These are phyloP conservation scores for Irpex sp. DNA, from an alignment of 1,284 basidiomycete genomes.

Conservation along the genomic window DNA sequence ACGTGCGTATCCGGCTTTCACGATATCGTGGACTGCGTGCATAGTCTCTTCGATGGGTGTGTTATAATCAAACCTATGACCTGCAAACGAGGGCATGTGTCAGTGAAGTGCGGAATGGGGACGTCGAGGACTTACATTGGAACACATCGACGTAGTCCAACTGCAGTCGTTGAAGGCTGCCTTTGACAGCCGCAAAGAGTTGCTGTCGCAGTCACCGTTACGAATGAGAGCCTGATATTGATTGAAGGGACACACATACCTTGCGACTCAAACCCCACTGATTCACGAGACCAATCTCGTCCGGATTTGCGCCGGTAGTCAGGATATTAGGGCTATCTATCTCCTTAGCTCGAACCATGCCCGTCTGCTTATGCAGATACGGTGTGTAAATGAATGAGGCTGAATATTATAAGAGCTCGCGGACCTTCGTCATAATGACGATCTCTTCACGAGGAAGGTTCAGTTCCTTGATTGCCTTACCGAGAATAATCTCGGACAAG, in stretches of 20 bases:
- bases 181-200: constrained; percentile 51
- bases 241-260: constrained; percentile 16
- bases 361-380: neutral
- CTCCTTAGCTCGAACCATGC: constrained; percentile 2
- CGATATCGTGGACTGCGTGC: constrained; percentile 39
- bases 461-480: constrained; percentile 82
- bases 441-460: constrained; percentile 80
- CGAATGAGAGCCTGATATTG: too few relatives aligned
- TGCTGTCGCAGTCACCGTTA: constrained; percentile 31
- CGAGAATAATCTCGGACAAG: constrained; percentile 78
- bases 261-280: constrained; percentile 34
- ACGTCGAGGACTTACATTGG: constrained; percentile 25
- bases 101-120: neutral
- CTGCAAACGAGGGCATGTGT: constrained; percentile 8
- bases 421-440: constrained; percentile 82
- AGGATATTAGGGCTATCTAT: constrained; percentile 10
- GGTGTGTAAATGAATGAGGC: neutral
- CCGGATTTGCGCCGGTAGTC: constrained; percentile 7
- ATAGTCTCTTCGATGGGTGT: constrained; percentile 33
- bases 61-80: constrained; percentile 23
- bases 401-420: constrained; percentile 1
- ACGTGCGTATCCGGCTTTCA: constrained; percentile 34
- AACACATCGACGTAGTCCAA: constrained; percentile 52
- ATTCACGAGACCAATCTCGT: constrained; percentile 30
- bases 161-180: constrained; percentile 44